Evolutionary conservation across 73 alveolate species (phyloP).

Genomic region (Stentor coeruleus): DNA sequence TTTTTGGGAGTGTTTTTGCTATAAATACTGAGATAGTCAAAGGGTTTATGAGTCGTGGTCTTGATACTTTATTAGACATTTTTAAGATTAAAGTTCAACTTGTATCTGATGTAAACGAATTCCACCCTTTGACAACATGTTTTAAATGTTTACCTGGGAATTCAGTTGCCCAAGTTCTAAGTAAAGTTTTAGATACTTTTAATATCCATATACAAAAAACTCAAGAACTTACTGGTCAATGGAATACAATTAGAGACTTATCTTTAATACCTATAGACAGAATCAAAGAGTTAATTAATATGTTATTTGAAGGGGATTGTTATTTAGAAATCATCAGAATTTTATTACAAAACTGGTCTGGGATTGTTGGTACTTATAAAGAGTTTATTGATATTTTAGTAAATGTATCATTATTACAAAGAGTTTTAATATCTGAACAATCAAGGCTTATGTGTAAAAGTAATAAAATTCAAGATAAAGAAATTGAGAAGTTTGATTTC

Average conservation of each 20-base stretch:
- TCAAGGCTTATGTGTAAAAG: not conserved
- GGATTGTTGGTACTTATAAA: not conserved
- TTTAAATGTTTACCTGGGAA: not conserved
- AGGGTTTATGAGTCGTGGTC: not conserved
- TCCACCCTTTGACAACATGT: not conserved
- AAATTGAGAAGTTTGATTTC: not conserved
- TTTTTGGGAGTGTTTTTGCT: not conserved
- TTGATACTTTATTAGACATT: too few relatives aligned
- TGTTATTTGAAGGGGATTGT: not conserved
- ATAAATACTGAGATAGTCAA: not conserved
- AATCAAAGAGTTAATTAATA: not conserved
- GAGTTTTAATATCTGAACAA: constrained; percentile 16
- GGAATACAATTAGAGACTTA: not conserved
- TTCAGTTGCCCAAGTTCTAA: not conserved
- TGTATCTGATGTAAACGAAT: not conserved
- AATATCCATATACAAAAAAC: not conserved
- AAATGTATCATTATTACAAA: not conserved
- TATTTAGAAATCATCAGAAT: not conserved
- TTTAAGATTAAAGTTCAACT: too few relatives aligned
- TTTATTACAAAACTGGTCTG: not conserved
- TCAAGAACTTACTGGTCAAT: not conserved
- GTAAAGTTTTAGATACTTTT: constrained; percentile 1
- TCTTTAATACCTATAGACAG: not conserved
- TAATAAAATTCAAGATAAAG: not conserved
- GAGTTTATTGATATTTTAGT: not conserved